These are phyloP conservation scores for Ballota nigra DNA, from an alignment of 257 asterid species.

Conservation along the genomic window DNA sequence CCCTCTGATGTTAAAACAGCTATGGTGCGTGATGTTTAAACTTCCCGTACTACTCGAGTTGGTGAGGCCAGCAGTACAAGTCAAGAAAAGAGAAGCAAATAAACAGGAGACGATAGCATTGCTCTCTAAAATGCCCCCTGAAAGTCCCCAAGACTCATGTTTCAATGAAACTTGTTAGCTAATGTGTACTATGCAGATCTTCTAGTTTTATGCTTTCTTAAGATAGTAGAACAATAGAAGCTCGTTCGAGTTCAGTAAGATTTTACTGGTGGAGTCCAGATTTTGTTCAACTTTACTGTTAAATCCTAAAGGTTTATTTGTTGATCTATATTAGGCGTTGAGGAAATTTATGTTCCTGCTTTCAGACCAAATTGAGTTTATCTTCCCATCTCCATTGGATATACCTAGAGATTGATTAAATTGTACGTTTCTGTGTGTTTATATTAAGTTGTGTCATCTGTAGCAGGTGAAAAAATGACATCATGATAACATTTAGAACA, in stretches of 20 bases:
- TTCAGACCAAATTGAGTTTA: neutral
- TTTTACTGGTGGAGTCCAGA: constrained; percentile 1
- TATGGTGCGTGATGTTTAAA: constrained; percentile 35
- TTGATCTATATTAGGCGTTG: neutral
- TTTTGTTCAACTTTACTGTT: neutral
- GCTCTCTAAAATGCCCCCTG: constrained; percentile 20
- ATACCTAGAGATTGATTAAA: no score
- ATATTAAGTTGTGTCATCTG: no score
- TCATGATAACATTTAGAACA: neutral
- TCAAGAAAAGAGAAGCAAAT: constrained; percentile 41
- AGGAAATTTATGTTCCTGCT: neutral
- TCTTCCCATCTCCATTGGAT: no score
- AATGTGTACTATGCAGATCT: constrained; percentile 11
- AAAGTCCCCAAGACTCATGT: constrained; percentile 15
- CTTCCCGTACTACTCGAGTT: constrained; percentile 26
- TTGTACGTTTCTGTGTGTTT: no score
- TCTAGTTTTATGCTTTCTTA: constrained; percentile 21
- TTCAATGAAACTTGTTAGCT: constrained; percentile 24
- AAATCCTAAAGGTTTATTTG: neutral
- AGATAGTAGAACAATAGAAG: constrained; percentile 4
- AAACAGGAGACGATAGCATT: constrained; percentile 31
- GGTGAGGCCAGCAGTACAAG: constrained; percentile 40
- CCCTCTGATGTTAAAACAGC: constrained; percentile 35
- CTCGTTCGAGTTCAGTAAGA: neutral
- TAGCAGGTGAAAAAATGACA: neutral